Percentiles rank a stretch among this genome's conserved stretches.
Conservation (phyloP, 169 alveolate species). For the Eimeria maxima region DNA sequence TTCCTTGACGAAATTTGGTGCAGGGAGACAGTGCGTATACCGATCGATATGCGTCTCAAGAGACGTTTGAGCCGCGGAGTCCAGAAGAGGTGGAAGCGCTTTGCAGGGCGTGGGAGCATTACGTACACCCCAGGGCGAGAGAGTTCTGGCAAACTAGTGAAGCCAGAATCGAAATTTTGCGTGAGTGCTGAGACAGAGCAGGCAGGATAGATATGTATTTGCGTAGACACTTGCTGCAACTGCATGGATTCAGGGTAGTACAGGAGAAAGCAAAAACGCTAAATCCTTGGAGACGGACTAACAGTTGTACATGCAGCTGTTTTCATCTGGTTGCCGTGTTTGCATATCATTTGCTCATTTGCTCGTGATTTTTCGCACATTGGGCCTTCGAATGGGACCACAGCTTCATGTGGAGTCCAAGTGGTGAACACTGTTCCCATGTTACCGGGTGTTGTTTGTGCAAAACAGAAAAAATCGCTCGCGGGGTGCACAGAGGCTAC, state of each 20-base stretch:
- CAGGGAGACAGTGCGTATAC: constrained; percentile 82
- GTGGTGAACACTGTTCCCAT: not conserved
- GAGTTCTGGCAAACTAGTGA: constrained; percentile 94
- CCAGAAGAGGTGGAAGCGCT: constrained; percentile 93
- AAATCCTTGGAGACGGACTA: not conserved
- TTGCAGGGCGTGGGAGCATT: constrained; percentile 95
- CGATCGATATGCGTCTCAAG: constrained; percentile 84
- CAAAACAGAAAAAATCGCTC: constrained; percentile 91
- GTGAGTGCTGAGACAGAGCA: constrained; percentile 79
- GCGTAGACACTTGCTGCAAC: too few species aligned
- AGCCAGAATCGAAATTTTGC: constrained; percentile 90
- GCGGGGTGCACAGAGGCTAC: constrained; percentile 90
- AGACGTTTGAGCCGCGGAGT: constrained; percentile 89
- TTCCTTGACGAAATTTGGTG: too few species aligned
- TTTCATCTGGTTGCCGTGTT: not conserved
- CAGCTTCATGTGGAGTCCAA: not conserved
- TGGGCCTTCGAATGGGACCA: not conserved
- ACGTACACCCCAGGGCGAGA: constrained; percentile 96
- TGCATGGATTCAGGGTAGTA: too few species aligned
- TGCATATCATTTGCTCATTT: not conserved
- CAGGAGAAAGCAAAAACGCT: too few species aligned
- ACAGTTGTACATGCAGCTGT: not conserved
- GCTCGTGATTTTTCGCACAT: not conserved
- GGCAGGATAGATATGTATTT: not conserved
- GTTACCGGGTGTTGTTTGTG: not conserved